phyloP scores from a whole-genome alignment of 2,329 filamentous ascomycete species.

The Nemania sp. region DNA sequence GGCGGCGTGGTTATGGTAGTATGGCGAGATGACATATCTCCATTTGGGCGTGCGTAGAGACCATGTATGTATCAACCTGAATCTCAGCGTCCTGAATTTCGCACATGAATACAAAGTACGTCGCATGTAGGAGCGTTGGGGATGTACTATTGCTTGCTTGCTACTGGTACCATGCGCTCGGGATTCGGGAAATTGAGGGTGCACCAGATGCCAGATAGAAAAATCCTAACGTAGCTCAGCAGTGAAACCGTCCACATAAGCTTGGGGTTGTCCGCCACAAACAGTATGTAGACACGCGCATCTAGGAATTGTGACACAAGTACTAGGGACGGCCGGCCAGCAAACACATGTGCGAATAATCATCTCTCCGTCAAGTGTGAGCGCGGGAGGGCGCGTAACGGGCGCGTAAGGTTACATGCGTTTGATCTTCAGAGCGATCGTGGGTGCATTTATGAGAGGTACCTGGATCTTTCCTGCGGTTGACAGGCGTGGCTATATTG shows the following conservation, averaged over 20 bases:
- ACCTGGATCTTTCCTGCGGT: neutral
- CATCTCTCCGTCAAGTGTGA: neutral
- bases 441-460: neutral
- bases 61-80: too few relatives aligned
- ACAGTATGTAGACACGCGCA: too few relatives aligned
- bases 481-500: neutral
- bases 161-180: constrained; percentile 19
- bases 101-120: constrained; percentile 5
- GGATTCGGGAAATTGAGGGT: constrained; percentile 19
- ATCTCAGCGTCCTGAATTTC: neutral
- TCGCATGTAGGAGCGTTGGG: neutral
- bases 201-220: neutral
- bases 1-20: neutral
- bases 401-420: neutral
- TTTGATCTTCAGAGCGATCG: constrained; percentile 6
- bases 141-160: constrained; percentile 3
- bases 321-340: neutral
- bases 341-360: neutral
- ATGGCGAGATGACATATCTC: neutral
- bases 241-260: neutral
- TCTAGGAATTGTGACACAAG: neutral
- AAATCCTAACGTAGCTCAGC: neutral
- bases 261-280: neutral
- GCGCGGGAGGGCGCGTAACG: neutral
- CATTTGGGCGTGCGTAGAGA: neutral